These are phyloP conservation scores for Epichloe uncinata DNA, from an alignment of 2,329 filamentous ascomycete species.

Conservation along the genomic window DNA sequence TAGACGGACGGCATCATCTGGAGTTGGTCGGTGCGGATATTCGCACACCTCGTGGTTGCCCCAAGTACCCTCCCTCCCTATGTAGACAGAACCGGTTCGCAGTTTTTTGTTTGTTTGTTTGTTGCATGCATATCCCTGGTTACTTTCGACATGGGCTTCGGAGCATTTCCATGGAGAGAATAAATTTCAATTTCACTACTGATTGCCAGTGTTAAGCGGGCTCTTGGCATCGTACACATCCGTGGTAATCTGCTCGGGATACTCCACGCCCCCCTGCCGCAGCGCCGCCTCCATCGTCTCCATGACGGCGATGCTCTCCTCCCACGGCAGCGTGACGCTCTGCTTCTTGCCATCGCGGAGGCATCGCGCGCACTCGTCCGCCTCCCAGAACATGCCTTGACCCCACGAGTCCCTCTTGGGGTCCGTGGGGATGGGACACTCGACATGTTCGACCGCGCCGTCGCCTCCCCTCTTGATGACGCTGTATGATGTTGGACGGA, in stretches of 20 bases:
- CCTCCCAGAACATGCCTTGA: slow-evolving; percentile 83
- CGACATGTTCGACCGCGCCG: slow-evolving; percentile 34
- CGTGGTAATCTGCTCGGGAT: slow-evolving; percentile 42
- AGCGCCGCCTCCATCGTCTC: slow-evolving; percentile 49
- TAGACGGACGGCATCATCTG: background rate
- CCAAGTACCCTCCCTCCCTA: too few relatives aligned
- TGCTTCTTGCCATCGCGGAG: slow-evolving; percentile 65
- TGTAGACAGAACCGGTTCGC: too few relatives aligned
- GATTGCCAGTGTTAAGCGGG: slow-evolving; percentile 44
- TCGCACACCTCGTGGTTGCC: too few relatives aligned
- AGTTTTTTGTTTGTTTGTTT: too few relatives aligned
- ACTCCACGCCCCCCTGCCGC: slow-evolving; percentile 38
- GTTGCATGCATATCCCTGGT: too few relatives aligned
- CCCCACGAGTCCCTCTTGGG: slow-evolving; percentile 36
- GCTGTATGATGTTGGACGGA: slow-evolving; percentile 50
- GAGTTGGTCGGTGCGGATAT: too few relatives aligned
- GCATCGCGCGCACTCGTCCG: slow-evolving; percentile 64
- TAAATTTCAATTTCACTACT: slow-evolving; percentile 8
- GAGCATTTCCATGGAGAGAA: too few relatives aligned
- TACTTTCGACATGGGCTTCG: too few relatives aligned
- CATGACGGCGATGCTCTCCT: slow-evolving; percentile 78
- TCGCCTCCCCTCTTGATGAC: slow-evolving; percentile 42
- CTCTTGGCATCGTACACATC: slow-evolving; percentile 46
- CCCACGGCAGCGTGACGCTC: slow-evolving; percentile 54
- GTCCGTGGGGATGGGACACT: slow-evolving; percentile 41